These are phyloP conservation scores for Oleoguttula mirabilis DNA, from an alignment of 495 filamentous ascomycete genomes.

Conservation along the genomic window DNA sequence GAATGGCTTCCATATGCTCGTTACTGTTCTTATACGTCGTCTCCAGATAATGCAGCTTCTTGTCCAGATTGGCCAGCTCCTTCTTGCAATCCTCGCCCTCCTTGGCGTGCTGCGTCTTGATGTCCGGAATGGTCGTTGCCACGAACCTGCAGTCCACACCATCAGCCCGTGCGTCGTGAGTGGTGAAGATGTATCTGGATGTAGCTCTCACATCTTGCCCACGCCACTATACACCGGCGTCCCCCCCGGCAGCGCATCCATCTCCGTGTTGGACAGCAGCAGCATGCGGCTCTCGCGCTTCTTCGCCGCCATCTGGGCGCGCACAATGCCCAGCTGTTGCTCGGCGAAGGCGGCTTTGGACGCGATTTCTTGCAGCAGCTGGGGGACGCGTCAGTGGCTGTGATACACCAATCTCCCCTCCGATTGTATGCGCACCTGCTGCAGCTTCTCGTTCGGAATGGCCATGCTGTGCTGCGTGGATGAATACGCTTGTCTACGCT, in stretches of 20 bases:
- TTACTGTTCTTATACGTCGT: conserved; percentile 87
- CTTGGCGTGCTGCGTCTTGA: conserved; percentile 63
- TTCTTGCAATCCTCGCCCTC: conserved; percentile 63
- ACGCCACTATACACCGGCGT: conserved; percentile 89
- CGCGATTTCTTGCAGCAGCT: conserved; percentile 93
- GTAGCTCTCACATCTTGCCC: conserved; percentile 72
- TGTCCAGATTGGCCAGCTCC: conserved; percentile 68
- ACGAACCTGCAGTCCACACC: conserved; percentile 60
- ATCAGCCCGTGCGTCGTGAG: background rate
- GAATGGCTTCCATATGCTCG: conserved; percentile 77
- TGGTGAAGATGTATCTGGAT: background rate
- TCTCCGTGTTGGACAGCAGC: conserved; percentile 74
- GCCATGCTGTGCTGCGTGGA: no score
- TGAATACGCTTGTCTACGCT: no score
- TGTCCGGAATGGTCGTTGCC: conserved; percentile 52
- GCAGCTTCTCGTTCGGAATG: conserved; percentile 86
- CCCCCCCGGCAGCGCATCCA: conserved; percentile 60
- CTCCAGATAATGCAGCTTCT: conserved; percentile 89
- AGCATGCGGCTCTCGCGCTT: conserved; percentile 81
- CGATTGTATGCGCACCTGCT: conserved; percentile 58
- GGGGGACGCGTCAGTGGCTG: conserved; percentile 4
- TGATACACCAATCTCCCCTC: background rate
- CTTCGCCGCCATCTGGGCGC: conserved; percentile 72
- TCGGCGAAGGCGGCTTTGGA: conserved; percentile 74
- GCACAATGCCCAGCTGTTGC: conserved; percentile 81